Conservation (phyloP, 345 rosid species). For the Noccaea bulbosa region DNA sequence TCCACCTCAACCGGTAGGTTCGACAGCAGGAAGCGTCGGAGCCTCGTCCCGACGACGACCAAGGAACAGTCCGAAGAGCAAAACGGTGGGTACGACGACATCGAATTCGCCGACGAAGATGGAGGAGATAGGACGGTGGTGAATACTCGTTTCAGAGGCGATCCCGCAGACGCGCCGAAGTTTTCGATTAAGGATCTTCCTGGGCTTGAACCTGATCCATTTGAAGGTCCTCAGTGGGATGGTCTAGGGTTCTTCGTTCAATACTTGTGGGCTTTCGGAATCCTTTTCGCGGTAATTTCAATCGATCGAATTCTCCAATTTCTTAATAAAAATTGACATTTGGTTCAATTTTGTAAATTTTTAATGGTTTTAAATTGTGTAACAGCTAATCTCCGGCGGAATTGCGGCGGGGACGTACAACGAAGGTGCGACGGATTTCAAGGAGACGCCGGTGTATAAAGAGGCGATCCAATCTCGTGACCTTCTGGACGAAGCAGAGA, state of each 20-base stretch:
- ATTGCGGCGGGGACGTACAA: slow-evolving; percentile 83
- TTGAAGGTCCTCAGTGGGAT: slow-evolving; percentile 89
- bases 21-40: slow-evolving; percentile 66
- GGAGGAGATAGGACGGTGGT: slow-evolving; percentile 33
- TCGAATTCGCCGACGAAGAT: slow-evolving; percentile 44
- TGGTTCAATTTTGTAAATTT: background rate
- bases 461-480: slow-evolving; percentile 74
- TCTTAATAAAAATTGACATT: background rate
- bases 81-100: slow-evolving; percentile 7
- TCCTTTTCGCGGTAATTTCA: slow-evolving; percentile 69
- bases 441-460: slow-evolving; percentile 82
- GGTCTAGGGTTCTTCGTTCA: slow-evolving; percentile 80
- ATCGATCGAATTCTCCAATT: background rate
- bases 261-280: slow-evolving; percentile 90
- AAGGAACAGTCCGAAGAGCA: slow-evolving; percentile 36
- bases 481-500: slow-evolving; percentile 75
- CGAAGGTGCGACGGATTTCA: slow-evolving; percentile 92
- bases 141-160: slow-evolving; percentile 44
- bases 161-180: slow-evolving; percentile 38
- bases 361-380: background rate
- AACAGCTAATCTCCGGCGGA: slow-evolving; percentile 80
- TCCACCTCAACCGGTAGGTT: slow-evolving; percentile 70
- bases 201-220: slow-evolving; percentile 64
- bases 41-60: slow-evolving; percentile 48
- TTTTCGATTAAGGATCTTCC: slow-evolving; percentile 61